Conservation (phyloP, 192 early-diverging fungal species). For the Coemansia sp. region DNA sequence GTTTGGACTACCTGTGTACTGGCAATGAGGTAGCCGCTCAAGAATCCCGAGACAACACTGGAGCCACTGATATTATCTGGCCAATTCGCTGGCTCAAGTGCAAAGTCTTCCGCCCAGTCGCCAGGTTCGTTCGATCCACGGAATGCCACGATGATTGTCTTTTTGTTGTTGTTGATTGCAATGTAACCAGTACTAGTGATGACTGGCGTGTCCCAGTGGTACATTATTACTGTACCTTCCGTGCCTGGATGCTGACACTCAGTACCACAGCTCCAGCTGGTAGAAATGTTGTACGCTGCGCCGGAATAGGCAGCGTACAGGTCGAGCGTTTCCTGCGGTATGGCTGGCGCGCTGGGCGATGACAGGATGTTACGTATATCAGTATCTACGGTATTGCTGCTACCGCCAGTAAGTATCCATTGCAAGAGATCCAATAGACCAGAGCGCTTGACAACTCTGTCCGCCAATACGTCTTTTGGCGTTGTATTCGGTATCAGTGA, state of each 20-base stretch:
- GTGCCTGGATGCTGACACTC: slow-evolving; percentile 32
- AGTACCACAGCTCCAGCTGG: slow-evolving; percentile 26
- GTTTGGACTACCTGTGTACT: slow-evolving; percentile 9
- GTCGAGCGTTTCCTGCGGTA: slow-evolving; percentile 10
- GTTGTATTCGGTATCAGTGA: neutral
- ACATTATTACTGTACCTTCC: slow-evolving; percentile 23
- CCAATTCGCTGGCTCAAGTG: slow-evolving; percentile 4
- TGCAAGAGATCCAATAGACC: neutral
- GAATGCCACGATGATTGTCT: slow-evolving; percentile 28
- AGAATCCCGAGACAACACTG: slow-evolving; percentile 33
- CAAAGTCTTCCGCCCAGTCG: slow-evolving; percentile 25
- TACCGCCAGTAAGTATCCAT: neutral
- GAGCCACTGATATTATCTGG: slow-evolving; percentile 20
- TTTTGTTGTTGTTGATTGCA: slow-evolving; percentile 22
- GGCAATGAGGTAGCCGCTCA: slow-evolving; percentile 26
- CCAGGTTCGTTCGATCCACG: slow-evolving; percentile 22
- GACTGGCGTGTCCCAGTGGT: slow-evolving; percentile 19
- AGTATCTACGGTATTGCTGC: neutral
- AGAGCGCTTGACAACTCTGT: neutral
- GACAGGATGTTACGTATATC: neutral
- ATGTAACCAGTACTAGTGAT: slow-evolving; percentile 34
- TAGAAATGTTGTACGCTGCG: slow-evolving; percentile 22
- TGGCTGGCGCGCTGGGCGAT: neutral
- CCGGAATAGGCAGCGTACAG: slow-evolving; percentile 41
- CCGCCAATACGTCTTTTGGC: neutral